Evolutionary conservation across 768 basidiomycete species (phyloP), one percentile per base, ranked within the genome.

Genomic region (Lanmaoa rubissima): DNA sequence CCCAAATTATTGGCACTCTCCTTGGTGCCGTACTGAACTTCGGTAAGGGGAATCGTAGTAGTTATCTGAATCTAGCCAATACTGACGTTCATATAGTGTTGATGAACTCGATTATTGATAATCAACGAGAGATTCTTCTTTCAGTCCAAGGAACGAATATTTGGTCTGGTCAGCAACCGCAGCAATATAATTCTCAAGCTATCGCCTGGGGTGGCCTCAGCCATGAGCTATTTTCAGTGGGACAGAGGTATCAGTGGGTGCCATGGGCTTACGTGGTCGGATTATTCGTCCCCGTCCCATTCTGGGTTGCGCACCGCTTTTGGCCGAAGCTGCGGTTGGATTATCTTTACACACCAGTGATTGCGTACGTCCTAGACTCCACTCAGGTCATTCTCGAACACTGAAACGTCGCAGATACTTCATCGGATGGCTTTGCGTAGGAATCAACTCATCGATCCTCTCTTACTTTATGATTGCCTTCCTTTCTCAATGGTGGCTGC

Each of bases 401-500:
- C 65, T 67, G 41, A 65, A 45, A 35, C 31, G 57, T 51, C 36
- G 43, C 46, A 61, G 63, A 40, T 65, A 72, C 51, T 82, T 73
- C 71, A 75, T 80, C 8, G 65, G 76, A 16, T 73, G 64, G 71
- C 67, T 84, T 72, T 74, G 75, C 12, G 74, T 69, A n/a, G 85
- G 86, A 17, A 78, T 84, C 57, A 87, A 78, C 65, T 85, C 84
- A 0, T 72, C 76, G 1, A 60, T 79, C 48, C 74, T 75, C 2
- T 79, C 79, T 5, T 74, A 73, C 53, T 76, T 84, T 50, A 68
- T 81, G 51, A 68, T 86, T 14, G 86, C 79, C 34, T 63, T 88
- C 55, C 58, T 79, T 38, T 86, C 86, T 1, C 87, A 88, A 53
- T 64, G 80, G 26, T 87, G 82, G 81, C 62, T 87, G 21, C 74